Percentiles rank a stretch among this genome's conserved stretches.
These are phyloP conservation scores for Stemphylium beticola DNA, from an alignment of 2,329 filamentous ascomycete species.

Conservation along the genomic window DNA sequence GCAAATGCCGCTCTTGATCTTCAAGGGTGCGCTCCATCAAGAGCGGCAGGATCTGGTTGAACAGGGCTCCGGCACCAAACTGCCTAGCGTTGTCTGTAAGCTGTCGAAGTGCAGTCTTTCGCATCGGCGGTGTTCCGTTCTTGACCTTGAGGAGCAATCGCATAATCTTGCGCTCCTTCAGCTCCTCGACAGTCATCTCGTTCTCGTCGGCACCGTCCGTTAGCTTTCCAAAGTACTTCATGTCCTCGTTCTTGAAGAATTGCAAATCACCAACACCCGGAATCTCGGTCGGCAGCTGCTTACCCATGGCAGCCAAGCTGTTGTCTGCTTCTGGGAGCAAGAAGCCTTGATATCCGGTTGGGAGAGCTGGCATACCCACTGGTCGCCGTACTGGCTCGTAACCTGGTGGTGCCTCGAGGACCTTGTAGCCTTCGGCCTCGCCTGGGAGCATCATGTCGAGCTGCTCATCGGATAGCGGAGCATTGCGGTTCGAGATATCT, in stretches of 20 bases:
- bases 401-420: constrained; percentile 86
- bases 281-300: constrained; percentile 92
- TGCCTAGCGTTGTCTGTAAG: constrained; percentile 96
- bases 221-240: constrained; percentile 98
- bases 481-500: constrained; percentile 80
- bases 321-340: constrained; percentile 97
- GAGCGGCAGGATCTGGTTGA: constrained; percentile 95
- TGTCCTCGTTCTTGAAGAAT: constrained; percentile 98
- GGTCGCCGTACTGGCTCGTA: constrained; percentile 80
- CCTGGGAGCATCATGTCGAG: constrained; percentile 88
- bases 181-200: constrained; percentile 86
- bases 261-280: constrained; percentile 94
- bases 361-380: constrained; percentile 77
- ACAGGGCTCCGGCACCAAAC: constrained; percentile 91
- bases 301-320: constrained; percentile 74
- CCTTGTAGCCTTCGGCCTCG: constrained; percentile 89
- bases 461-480: constrained; percentile 88
- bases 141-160: constrained; percentile 95
- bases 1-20: constrained; percentile 95
- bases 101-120: constrained; percentile 96
- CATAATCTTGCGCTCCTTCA: constrained; percentile 99
- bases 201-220: constrained; percentile 95
- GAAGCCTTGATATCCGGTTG: constrained; percentile 76
- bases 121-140: constrained; percentile 97
- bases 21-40: constrained; percentile 98